These are phyloP conservation scores for Saccharomycopsis fodiens DNA, from an alignment of 805 yeast species.

Conservation along the genomic window DNA sequence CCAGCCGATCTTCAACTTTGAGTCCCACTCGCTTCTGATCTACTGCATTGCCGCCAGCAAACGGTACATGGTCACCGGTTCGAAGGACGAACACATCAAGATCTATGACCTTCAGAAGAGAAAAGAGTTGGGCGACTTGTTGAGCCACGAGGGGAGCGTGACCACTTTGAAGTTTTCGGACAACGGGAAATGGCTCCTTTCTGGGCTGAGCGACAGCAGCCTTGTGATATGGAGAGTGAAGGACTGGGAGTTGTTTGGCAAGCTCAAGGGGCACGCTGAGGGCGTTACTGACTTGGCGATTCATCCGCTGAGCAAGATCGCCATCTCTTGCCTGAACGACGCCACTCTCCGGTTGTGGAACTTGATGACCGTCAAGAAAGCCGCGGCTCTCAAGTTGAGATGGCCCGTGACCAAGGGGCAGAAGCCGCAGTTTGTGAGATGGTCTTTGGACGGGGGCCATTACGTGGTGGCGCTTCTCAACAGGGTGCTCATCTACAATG, in stretches of 20 bases:
- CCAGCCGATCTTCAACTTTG: constrained; percentile 92
- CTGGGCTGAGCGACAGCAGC: constrained; percentile 87
- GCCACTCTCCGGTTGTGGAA: constrained; percentile 87
- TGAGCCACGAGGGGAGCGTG: constrained; percentile 85
- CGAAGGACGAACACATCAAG: constrained; percentile 92
- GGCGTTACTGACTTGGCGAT: constrained; percentile 77
- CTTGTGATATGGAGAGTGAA: constrained; percentile 90
- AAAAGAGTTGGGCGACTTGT: constrained; percentile 83
- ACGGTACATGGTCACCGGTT: constrained; percentile 85
- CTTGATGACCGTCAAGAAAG: constrained; percentile 92
- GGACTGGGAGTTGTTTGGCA: constrained; percentile 92
- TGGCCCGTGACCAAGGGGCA: constrained; percentile 50
- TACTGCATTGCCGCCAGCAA: constrained; percentile 76
- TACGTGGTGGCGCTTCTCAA: constrained; percentile 71
- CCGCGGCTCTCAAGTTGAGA: constrained; percentile 69
- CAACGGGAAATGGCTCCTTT: constrained; percentile 79
- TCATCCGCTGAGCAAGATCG: constrained; percentile 86
- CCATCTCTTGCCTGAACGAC: constrained; percentile 83
- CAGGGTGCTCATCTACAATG: constrained; percentile 56
- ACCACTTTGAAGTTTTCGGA: constrained; percentile 66
- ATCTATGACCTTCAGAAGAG: constrained; percentile 91
- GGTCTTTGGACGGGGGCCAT: constrained; percentile 60
- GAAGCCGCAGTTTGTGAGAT: constrained; percentile 55
- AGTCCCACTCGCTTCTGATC: constrained; percentile 87
- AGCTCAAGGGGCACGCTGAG: constrained; percentile 83